phyloP scores from a whole-genome alignment of 2,329 filamentous ascomycete genomes.

The Calonectria hawksworthii region DNA sequence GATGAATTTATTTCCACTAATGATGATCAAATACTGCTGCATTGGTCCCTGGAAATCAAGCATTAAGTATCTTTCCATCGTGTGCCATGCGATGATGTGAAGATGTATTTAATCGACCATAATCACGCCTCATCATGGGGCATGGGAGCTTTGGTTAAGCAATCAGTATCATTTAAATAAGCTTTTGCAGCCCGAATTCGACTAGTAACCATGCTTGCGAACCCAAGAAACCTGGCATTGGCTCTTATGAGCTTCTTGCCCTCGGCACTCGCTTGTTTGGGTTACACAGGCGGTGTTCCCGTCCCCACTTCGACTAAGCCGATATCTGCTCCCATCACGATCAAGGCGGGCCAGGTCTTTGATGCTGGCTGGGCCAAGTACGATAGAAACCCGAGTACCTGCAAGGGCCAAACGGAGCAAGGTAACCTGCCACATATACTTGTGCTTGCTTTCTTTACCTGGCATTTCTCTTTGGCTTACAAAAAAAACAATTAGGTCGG shows the following conservation, averaged over 20 bases:
- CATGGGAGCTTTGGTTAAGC: too few species aligned
- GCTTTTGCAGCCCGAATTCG: too few species aligned
- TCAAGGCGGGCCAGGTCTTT: neutral
- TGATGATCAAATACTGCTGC: neutral
- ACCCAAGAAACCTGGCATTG: neutral
- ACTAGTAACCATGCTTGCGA: neutral
- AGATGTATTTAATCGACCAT: neutral
- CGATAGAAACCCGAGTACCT: neutral
- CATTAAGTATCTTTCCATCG: neutral
- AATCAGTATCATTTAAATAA: neutral
- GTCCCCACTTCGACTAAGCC: neutral
- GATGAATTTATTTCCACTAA: neutral
- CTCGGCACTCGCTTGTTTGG: neutral
- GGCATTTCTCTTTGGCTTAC: too few species aligned
- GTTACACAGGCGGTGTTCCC: neutral
- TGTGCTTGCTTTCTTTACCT: too few species aligned
- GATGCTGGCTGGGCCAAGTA: slow-evolving; percentile 1
- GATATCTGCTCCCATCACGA: neutral
- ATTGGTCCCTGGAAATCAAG: too few species aligned
- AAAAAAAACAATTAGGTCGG: neutral
- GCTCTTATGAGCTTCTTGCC: neutral
- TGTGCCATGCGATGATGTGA: neutral
- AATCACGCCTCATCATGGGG: neutral
- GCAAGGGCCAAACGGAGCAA: neutral
- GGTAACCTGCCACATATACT: neutral